phyloP scores from a whole-genome alignment of 768 basidiomycete species.

The Lentinula lateritia region DNA sequence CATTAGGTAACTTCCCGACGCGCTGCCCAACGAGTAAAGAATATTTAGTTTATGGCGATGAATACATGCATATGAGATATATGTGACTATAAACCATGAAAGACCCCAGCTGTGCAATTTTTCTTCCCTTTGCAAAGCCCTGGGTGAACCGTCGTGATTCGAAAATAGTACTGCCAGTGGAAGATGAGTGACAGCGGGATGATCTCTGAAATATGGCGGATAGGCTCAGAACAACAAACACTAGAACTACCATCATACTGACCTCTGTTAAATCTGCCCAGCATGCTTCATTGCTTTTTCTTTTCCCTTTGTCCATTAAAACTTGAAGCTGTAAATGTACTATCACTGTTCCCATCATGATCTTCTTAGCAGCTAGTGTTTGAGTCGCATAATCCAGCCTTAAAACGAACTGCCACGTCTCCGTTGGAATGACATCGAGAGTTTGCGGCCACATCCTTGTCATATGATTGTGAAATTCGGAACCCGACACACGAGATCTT shows the following conservation, averaged over 20 bases:
- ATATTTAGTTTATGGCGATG: not conserved
- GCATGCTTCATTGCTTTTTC: too few relatives aligned
- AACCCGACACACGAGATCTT: too few relatives aligned
- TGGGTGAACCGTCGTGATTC: too few relatives aligned
- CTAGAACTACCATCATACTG: too few relatives aligned
- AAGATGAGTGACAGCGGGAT: too few relatives aligned
- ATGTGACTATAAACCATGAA: not conserved
- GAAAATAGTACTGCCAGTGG: too few relatives aligned
- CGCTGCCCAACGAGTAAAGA: not conserved
- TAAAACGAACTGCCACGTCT: not conserved
- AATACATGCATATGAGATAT: not conserved
- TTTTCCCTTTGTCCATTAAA: too few relatives aligned
- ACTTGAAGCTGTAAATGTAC: too few relatives aligned
- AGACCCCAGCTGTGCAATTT: not conserved
- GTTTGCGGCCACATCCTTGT: not conserved
- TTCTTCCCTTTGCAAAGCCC: not conserved
- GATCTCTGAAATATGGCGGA: too few relatives aligned
- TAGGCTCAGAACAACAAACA: too few relatives aligned
- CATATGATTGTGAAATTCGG: not conserved
- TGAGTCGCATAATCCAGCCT: not conserved
- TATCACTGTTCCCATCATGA: too few relatives aligned
- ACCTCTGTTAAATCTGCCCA: too few relatives aligned
- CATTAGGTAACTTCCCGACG: not conserved
- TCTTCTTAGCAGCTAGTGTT: not conserved
- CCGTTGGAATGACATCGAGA: not conserved